phyloP scores from a whole-genome alignment of 2,329 filamentous ascomycete genomes.

The Periconia macrospinosa region DNA sequence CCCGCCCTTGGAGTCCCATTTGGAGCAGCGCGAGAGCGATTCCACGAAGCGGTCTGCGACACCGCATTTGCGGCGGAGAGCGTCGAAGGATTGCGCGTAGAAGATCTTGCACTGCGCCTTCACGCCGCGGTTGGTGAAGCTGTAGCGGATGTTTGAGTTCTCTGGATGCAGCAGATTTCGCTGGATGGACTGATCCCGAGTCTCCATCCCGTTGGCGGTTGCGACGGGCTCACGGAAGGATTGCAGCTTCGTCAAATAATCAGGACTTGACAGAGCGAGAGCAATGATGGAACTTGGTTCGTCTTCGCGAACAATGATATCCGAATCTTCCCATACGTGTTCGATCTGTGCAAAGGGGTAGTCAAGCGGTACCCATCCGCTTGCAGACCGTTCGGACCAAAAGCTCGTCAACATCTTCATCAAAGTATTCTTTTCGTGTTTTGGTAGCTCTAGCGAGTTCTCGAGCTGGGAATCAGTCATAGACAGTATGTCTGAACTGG shows the following conservation, averaged over 20 bases:
- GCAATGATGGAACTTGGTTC: slow-evolving; percentile 96
- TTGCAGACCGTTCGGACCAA: slow-evolving; percentile 96
- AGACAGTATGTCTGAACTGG: slow-evolving; percentile 53
- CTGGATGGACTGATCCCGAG: slow-evolving; percentile 67
- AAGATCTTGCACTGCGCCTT: slow-evolving; percentile 98
- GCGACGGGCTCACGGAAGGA: slow-evolving; percentile 56
- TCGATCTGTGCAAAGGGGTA: slow-evolving; percentile 83
- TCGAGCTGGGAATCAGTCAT: slow-evolving; percentile 60
- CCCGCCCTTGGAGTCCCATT: slow-evolving; percentile 97
- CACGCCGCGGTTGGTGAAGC: slow-evolving; percentile 90
- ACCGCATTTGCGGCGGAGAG: slow-evolving; percentile 87
- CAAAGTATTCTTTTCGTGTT: slow-evolving; percentile 88
- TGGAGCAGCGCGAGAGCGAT: slow-evolving; percentile 89
- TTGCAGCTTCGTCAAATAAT: slow-evolving; percentile 80
- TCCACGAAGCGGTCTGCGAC: slow-evolving; percentile 93
- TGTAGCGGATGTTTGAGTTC: slow-evolving; percentile 92
- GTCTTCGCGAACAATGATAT: slow-evolving; percentile 96
- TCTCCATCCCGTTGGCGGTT: slow-evolving; percentile 20
- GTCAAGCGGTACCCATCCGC: slow-evolving; percentile 88
- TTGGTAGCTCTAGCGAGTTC: slow-evolving; percentile 75
- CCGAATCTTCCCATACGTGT: slow-evolving; percentile 94
- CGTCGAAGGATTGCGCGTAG: slow-evolving; percentile 97
- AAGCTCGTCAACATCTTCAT: slow-evolving; percentile 97
- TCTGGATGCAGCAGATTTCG: slow-evolving; percentile 80
- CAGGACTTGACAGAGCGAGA: slow-evolving; percentile 82